phyloP scores from a whole-genome alignment of 2,329 filamentous ascomycete species.

The Aspergillus japonicus region DNA sequence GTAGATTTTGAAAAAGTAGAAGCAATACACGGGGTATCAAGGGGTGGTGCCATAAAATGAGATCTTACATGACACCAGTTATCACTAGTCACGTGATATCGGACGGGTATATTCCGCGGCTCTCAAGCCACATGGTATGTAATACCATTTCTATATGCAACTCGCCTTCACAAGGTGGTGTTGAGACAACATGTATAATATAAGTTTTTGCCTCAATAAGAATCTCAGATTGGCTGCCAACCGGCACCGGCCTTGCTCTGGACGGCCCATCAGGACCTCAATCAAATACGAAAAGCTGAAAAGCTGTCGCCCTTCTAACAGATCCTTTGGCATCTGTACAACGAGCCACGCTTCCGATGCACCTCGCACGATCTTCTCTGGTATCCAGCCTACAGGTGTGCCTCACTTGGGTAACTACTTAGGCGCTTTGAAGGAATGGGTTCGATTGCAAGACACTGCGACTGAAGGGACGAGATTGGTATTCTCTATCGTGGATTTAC shows the following conservation, averaged over 20 bases:
- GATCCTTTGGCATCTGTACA: conserved; percentile 15
- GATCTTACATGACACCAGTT: no score
- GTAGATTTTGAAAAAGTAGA: no score
- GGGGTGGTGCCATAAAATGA: no score
- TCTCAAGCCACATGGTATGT: background rate
- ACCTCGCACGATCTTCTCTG: conserved; percentile 71
- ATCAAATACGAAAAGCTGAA: background rate
- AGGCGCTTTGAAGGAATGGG: conserved; percentile 85
- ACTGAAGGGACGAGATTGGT: conserved; percentile 61
- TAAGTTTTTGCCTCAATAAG: background rate
- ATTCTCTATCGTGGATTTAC: conserved; percentile 89
- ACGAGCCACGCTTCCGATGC: conserved; percentile 5
- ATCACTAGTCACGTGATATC: background rate
- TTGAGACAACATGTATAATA: background rate
- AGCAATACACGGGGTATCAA: no score
- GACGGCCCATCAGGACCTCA: background rate
- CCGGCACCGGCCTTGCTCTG: background rate
- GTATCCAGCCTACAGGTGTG: conserved; percentile 92
- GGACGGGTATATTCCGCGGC: background rate
- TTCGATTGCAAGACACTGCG: conserved; percentile 68
- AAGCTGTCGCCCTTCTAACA: conserved; percentile 2
- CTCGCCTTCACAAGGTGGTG: background rate
- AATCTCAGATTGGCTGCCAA: background rate
- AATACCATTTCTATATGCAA: background rate
- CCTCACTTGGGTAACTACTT: conserved; percentile 96